These are phyloP conservation scores for Phtheirospermum japonicum DNA, from an alignment of 257 asterid genomes.

Conservation along the genomic window DNA sequence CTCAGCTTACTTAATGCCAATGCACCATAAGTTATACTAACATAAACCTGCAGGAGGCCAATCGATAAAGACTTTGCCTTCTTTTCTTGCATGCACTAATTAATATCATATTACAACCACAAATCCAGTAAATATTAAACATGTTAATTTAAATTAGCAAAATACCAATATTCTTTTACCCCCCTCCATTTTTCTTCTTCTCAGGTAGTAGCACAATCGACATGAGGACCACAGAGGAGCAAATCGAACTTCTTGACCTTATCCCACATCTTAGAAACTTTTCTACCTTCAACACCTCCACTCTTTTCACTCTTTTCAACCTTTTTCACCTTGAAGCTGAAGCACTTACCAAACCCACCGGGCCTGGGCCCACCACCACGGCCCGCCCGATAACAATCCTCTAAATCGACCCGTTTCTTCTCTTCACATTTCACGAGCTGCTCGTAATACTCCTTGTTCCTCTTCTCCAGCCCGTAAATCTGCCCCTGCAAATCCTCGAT, in stretches of 20 bases:
- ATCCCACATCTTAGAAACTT: constrained; percentile 55
- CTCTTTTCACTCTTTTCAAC: not conserved
- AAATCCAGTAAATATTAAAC: constrained; percentile 18
- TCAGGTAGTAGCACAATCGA: constrained; percentile 39
- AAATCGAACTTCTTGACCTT: constrained; percentile 71
- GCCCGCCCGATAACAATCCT: constrained; percentile 48
- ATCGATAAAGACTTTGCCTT: constrained; percentile 16
- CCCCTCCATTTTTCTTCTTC: constrained; percentile 4
- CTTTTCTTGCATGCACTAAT: constrained; percentile 23
- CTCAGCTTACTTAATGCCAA: not conserved
- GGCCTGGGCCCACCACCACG: constrained; percentile 26
- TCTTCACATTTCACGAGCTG: constrained; percentile 58
- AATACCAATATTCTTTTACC: constrained; percentile 20
- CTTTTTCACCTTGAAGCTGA: constrained; percentile 39
- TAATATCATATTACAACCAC: constrained; percentile 21
- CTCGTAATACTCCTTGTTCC: constrained; percentile 80
- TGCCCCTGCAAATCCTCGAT: constrained; percentile 97
- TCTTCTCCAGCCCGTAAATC: constrained; percentile 75
- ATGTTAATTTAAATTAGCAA: constrained; percentile 23
- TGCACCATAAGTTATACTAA: not conserved
- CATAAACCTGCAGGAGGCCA: constrained; percentile 2
- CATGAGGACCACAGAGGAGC: constrained; percentile 56
- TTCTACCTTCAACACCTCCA: constrained; percentile 6
- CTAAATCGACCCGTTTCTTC: constrained; percentile 37
- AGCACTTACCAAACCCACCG: constrained; percentile 28